Evolutionary conservation across 352 stramenopile species (phyloP).

Genomic region (Phytophthora uliginosa): DNA sequence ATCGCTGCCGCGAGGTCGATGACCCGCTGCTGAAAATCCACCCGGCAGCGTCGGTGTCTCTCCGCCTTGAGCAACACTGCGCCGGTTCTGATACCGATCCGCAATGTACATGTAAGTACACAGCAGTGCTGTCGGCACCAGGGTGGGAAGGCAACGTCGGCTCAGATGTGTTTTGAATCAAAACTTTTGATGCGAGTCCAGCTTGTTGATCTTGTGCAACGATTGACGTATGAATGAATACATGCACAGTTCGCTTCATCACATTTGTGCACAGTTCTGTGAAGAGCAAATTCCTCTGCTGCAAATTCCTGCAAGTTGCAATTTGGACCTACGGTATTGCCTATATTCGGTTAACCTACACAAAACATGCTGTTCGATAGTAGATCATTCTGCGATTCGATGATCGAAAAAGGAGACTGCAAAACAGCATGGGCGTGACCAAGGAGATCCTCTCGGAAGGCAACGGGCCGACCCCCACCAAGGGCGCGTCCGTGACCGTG

Average conservation of each 20-base stretch:
- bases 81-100: constrained; percentile 8
- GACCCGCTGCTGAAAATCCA: constrained; percentile 20
- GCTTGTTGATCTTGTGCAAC: not conserved
- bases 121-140: too few relatives aligned
- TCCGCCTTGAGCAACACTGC: constrained; percentile 3
- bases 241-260: not conserved
- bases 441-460: constrained; percentile 73
- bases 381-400: constrained; percentile 1
- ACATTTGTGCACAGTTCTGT: too few relatives aligned
- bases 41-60: not conserved
- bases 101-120: not conserved
- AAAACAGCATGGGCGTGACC: constrained; percentile 60
- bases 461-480: constrained; percentile 61
- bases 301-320: not conserved
- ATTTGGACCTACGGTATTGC: not conserved
- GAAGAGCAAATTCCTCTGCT: too few relatives aligned
- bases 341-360: constrained; percentile 6
- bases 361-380: constrained; percentile 2
- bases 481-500: constrained; percentile 77
- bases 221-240: not conserved
- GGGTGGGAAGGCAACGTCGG: not conserved
- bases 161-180: not conserved
- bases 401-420: not conserved
- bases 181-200: not conserved
- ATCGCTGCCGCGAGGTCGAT: constrained; percentile 15